Base-by-base conservation (phyloP, 805 yeast species). In the Wickerhamiella parazyma region DNA sequence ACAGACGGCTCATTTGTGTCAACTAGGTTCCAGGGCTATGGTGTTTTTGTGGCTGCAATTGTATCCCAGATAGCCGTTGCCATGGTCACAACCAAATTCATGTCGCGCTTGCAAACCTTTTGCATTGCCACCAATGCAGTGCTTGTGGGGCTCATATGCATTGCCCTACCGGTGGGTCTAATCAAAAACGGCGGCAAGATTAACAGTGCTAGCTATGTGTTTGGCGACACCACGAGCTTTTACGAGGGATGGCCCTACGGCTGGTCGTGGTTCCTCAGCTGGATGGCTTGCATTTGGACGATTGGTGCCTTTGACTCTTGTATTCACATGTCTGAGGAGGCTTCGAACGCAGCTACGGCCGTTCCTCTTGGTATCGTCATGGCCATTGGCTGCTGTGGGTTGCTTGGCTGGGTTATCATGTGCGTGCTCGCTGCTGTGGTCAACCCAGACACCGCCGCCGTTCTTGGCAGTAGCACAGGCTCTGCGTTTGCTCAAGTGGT, bases 281-380 rank as follows among this genome's bases (percentile, higher is more conserved):
- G 76, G 69, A 69, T 76, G 73, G 77, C 84, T 0, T 76, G 78
- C 1, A 71, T 78, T 46, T 80, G 87, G 86, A 76, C 83, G 16
- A 78, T 79, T 55, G 80, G 81, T 20, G 76, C 80, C 0, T 78
- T 77, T 57, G 86, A 79, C 57, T 72, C 81, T 6, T 75, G 79
- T 52, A 75, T 79, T 41, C 85, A 79, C 62, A 73, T 77, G 73
- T 67, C 79, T 18, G 87, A 79, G 58, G 85, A 79, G 58, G 80
- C 80, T 20, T 64, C 66, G 43, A 72, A 76, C 54, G 79, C 85
- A 18, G 64, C 75, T 3, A 65, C 65, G 41, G 73, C 80, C 10
- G 78, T 77, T 4, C 84, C 86, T 4, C 60, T 72, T 38, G 85
- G 83, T 35, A 78, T 79, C 38, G 61, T 73, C 19, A 69, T 76